These are phyloP conservation scores for Colletotrichum eleusines DNA, from an alignment of 2,329 filamentous ascomycete genomes.

Conservation along the genomic window DNA sequence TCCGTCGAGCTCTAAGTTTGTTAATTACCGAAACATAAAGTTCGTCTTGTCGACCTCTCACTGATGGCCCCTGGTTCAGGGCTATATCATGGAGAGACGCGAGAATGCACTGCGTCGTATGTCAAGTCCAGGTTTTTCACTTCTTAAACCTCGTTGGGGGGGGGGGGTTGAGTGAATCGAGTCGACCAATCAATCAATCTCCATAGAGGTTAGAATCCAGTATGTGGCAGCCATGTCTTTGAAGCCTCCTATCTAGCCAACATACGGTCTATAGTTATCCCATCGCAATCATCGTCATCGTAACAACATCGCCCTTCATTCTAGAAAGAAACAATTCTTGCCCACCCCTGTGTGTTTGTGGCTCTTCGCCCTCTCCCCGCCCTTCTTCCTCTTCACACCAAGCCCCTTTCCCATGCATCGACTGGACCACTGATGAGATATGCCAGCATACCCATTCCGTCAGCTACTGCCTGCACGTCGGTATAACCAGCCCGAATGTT, in stretches of 20 bases:
- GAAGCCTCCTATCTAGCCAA: not conserved
- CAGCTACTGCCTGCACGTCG: conserved; percentile 29
- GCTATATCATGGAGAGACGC: conserved; percentile 4
- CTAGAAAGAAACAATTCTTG: not conserved
- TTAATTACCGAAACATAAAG: not conserved
- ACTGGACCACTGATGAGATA: not conserved
- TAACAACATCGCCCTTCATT: not conserved
- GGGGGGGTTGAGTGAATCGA: no score
- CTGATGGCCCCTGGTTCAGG: not conserved
- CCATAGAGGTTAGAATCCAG: not conserved
- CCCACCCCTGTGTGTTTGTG: not conserved
- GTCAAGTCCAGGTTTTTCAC: no score
- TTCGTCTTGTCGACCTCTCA: not conserved
- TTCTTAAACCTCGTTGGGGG: conserved; percentile 10
- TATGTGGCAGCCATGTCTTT: not conserved
- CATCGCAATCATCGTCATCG: not conserved
- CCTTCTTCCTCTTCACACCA: not conserved
- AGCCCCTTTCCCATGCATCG: not conserved
- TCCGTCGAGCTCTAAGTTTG: not conserved
- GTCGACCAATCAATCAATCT: not conserved
- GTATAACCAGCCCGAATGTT: conserved; percentile 3
- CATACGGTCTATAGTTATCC: conserved; percentile 4
- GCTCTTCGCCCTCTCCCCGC: not conserved
- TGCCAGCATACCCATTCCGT: not conserved
- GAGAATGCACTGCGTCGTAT: conserved; percentile 1